phyloP scores from a whole-genome alignment of 2,329 filamentous ascomycete genomes.

The Xylariales sp. region DNA sequence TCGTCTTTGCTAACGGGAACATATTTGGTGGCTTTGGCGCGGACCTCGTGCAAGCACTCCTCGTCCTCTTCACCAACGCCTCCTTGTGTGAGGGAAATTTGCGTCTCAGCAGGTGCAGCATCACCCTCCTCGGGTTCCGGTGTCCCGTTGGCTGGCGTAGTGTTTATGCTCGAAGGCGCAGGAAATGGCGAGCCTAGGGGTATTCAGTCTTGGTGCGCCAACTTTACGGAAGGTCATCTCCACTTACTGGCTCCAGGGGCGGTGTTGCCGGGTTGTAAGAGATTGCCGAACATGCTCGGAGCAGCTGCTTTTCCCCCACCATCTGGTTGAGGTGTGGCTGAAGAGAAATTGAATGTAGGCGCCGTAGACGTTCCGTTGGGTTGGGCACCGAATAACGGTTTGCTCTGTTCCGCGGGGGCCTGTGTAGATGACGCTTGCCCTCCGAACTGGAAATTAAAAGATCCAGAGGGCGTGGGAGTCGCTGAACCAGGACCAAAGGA shows the following conservation, averaged over 20 bases:
- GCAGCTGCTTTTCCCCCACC: slow-evolving; percentile 20
- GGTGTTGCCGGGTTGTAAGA: slow-evolving; percentile 24
- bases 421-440: slow-evolving; percentile 20
- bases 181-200: slow-evolving; percentile 35
- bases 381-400: slow-evolving; percentile 18
- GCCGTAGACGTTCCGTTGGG: slow-evolving; percentile 20
- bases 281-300: slow-evolving; percentile 18
- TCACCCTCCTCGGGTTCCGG: slow-evolving; percentile 49
- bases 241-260: slow-evolving; percentile 39
- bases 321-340: slow-evolving; percentile 20
- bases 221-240: not conserved
- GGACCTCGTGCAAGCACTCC: slow-evolving; percentile 63
- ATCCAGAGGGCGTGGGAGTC: slow-evolving; percentile 16
- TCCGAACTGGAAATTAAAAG: slow-evolving; percentile 19
- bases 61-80: slow-evolving; percentile 71
- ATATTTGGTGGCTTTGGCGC: slow-evolving; percentile 65
- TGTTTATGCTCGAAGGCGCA: slow-evolving; percentile 56
- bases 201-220: not conserved
- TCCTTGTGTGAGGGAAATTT: slow-evolving; percentile 64
- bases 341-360: slow-evolving; percentile 33
- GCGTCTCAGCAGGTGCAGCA: slow-evolving; percentile 56
- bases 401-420: slow-evolving; percentile 14
- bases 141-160: slow-evolving; percentile 54
- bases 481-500: slow-evolving; percentile 14
- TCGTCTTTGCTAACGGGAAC: slow-evolving; percentile 41